Base-by-base conservation (phyloP, 1,139 yeast genomes). In the Candida labiduridarum region DNA sequence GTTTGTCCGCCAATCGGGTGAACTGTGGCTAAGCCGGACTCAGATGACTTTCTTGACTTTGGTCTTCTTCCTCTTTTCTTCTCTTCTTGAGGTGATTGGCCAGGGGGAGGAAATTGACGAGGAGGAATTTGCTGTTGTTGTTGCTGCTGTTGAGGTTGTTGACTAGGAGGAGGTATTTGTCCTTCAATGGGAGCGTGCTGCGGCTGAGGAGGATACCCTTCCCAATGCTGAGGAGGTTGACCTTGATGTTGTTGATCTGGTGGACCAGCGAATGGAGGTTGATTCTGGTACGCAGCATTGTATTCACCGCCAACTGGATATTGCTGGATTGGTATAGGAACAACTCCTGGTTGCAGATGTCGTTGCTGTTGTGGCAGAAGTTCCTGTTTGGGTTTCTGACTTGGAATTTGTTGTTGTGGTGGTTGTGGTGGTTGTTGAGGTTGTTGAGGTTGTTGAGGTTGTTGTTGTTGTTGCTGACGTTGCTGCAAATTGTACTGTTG, bases 61-160 rank as follows among this genome's bases (percentile, higher is more conserved):
- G 52, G 50, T 39, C 50, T 52, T 35, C 52, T 42, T n/a, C 55
- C 47, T 38, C 31, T 49, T 12, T 48, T 48, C 33, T 48, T 48
- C 22, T 48, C 47, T 9, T 35, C 44, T n/a, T 18, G 44, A 30
- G 42, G 49, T 9, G 45, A 35, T 22, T 34, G 47, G 5, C 36
- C 45, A 4, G 41, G 39, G 6, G 38, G 45, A 12, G 29, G 38
- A 30, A 16, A 18, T n/a, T 14, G 46, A 29, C 31, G 41, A 15
- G 31, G 19, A 16, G 11, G 30, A 22, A 22, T 7, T 22, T 22
- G 25, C 25, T 4, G 39, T 36, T 29, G 35, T 27, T 22, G 44
- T 14, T 19, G 27, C n/a, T 11, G 16, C 38, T 47, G 49, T 47
- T 42, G 49, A 19, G 39, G 49, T 6, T 35, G 39, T 22, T 34